Base-by-base conservation (phyloP, 1,284 basidiomycete genomes). In the Leccinum pachyderme region DNA sequence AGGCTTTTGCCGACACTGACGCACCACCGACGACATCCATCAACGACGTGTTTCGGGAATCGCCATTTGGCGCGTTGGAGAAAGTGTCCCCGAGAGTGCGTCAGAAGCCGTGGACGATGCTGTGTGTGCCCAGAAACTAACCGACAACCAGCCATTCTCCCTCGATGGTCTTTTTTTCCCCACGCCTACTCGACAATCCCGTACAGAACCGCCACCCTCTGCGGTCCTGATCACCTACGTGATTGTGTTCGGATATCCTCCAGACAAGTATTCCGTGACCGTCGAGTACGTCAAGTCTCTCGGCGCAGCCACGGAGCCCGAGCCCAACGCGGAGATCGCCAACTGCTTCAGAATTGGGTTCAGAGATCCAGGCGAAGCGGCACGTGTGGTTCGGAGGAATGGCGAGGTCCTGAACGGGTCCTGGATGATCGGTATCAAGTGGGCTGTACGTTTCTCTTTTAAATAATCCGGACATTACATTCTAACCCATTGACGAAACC, bases 381-480 rank as follows among this genome's bases (percentile, higher is more conserved):
- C 87, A 57, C 75, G 90, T 11, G 89, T 90, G 1, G 81, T 90
- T 12, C 75, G 87, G 49, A 87, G 87, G 72, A 92, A 87, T 59
- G 91, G 91, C 0, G 90, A 92, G 47, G 72, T 91, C 1, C 65
- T 93, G 12, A 75, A 80, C 18, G 88, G 89, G 2, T 79, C 76
- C 47, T 89, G 84, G 79, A 93, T 93, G 89, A 74, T 93, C 44
- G 91, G 90, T 7, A 83, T 81, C 48, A 92, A 91, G 72, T 89
- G 85, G 84, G 85, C 85, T 29, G 87, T 89, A 64, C 56, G 86
- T 81, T 9, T 9, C 37, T 11, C 29, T n/a, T n/a, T n/a, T n/a
- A n/a, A n/a, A n/a, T n/a, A n/a, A n/a, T n/a, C n/a, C n/a, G n/a
- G n/a, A n/a, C n/a, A n/a, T n/a, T n/a, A 51, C 15, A 12, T 64